phyloP scores from a whole-genome alignment of 768 basidiomycete genomes.

The Rhodotorula diobovata region DNA sequence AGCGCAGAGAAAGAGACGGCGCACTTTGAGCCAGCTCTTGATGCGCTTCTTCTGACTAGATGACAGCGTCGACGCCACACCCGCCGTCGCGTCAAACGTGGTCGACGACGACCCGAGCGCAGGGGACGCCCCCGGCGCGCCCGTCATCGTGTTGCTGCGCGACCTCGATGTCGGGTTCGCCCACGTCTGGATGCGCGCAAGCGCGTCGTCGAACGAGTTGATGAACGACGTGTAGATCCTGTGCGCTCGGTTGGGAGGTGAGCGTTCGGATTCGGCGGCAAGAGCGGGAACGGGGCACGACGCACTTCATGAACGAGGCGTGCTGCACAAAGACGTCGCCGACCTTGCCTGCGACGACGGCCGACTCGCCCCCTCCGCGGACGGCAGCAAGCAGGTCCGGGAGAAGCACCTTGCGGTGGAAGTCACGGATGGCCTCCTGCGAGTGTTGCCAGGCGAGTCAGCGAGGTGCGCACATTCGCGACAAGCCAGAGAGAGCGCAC shows the following conservation, averaged over 20 bases:
- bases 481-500: background rate
- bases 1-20: constrained; percentile 10
- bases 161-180: constrained; percentile 43
- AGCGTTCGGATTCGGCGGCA: too few relatives aligned
- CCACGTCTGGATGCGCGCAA: constrained; percentile 85
- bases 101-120: background rate
- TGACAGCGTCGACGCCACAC: constrained; percentile 51
- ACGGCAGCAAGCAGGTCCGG: constrained; percentile 74
- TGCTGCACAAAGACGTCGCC: constrained; percentile 87
- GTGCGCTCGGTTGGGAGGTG: background rate
- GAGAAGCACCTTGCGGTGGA: constrained; percentile 88
- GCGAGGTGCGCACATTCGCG: background rate
- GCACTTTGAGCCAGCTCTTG: constrained; percentile 67
- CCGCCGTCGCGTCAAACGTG: constrained; percentile 21
- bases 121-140: constrained; percentile 10
- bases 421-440: constrained; percentile 75
- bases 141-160: constrained; percentile 20
- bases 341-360: constrained; percentile 66
- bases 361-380: constrained; percentile 1
- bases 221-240: constrained; percentile 95
- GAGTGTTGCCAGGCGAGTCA: too few relatives aligned
- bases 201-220: constrained; percentile 93
- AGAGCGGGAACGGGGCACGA: background rate
- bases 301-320: constrained; percentile 81
- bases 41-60: constrained; percentile 82